phyloP scores from a whole-genome alignment of 352 stramenopile species.

The Blastocystis sp. region DNA sequence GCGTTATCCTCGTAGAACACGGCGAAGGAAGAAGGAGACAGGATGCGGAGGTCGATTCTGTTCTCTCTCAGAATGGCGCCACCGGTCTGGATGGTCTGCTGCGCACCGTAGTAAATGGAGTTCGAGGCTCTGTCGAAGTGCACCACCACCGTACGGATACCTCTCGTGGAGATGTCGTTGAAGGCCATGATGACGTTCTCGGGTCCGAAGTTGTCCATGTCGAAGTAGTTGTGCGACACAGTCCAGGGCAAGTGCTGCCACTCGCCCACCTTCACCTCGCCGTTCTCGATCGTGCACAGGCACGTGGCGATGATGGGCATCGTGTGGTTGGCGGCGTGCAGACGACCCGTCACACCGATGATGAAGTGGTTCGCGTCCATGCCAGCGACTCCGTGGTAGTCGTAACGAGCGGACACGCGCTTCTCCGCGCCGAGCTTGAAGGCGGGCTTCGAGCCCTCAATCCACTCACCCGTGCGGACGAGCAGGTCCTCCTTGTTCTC shows the following conservation, averaged over 20 bases:
- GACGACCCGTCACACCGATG: constrained; percentile 9
- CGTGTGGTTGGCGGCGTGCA: background rate
- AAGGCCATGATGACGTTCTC: constrained; percentile 14
- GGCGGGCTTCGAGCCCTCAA: background rate
- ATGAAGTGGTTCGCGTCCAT: constrained; percentile 53
- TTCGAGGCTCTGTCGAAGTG: constrained; percentile 23
- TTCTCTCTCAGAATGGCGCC: background rate
- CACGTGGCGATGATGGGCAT: background rate
- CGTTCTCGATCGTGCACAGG: constrained; percentile 17
- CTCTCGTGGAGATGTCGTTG: background rate
- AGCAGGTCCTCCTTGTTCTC: background rate
- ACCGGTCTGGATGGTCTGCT: constrained; percentile 20
- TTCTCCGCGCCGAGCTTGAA: background rate
- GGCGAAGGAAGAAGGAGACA: background rate
- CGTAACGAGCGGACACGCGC: background rate
- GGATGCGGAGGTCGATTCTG: constrained; percentile 29
- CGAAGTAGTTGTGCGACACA: constrained; percentile 54
- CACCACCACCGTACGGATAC: constrained; percentile 12
- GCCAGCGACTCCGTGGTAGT: constrained; percentile 40
- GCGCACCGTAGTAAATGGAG: constrained; percentile 19
- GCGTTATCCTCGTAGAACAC: constrained; percentile 57
- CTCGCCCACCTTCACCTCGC: constrained; percentile 5
- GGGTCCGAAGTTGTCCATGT: constrained; percentile 57
- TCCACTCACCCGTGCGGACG: background rate
- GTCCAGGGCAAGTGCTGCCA: constrained; percentile 22